Conservation (phyloP, 2,329 filamentous ascomycete genomes). For the Scedosporium apiospermum region DNA sequence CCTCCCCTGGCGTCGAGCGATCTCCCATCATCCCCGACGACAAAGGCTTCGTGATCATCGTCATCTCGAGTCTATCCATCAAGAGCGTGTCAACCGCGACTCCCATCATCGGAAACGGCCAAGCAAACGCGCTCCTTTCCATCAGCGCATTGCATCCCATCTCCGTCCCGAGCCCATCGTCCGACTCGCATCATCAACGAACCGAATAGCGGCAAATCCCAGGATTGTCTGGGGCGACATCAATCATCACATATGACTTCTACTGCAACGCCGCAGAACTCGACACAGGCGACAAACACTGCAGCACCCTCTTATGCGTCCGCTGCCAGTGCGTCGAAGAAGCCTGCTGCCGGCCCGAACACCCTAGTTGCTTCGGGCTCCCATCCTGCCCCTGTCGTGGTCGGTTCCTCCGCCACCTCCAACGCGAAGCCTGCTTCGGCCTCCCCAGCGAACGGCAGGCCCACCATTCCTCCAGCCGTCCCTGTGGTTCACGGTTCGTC, state of each 20-base stretch:
- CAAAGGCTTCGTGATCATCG: not conserved
- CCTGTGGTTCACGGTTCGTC: slow-evolving; percentile 50
- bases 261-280: slow-evolving; percentile 44
- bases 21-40: not conserved
- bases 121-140: not conserved
- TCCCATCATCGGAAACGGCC: not conserved
- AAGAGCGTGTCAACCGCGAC: not conserved
- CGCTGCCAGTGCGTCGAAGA: slow-evolving; percentile 54
- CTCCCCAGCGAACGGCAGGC: slow-evolving; percentile 79
- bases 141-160: not conserved
- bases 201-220: slow-evolving; percentile 1
- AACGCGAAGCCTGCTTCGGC: slow-evolving; percentile 58
- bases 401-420: slow-evolving; percentile 41
- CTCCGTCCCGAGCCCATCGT: not conserved
- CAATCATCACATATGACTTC: slow-evolving; percentile 44
- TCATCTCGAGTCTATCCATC: not conserved
- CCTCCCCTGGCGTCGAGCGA: no score
- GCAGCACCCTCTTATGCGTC: slow-evolving; percentile 57
- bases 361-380: slow-evolving; percentile 52
- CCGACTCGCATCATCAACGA: not conserved
- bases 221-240: slow-evolving; percentile 9
- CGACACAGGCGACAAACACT: slow-evolving; percentile 47
- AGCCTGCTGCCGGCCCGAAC: slow-evolving; percentile 42
- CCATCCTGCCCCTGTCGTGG: slow-evolving; percentile 40
- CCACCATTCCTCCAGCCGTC: slow-evolving; percentile 59